These are phyloP conservation scores for Sphaerosporella brunnea DNA, from an alignment of 495 filamentous ascomycete species.

Conservation along the genomic window DNA sequence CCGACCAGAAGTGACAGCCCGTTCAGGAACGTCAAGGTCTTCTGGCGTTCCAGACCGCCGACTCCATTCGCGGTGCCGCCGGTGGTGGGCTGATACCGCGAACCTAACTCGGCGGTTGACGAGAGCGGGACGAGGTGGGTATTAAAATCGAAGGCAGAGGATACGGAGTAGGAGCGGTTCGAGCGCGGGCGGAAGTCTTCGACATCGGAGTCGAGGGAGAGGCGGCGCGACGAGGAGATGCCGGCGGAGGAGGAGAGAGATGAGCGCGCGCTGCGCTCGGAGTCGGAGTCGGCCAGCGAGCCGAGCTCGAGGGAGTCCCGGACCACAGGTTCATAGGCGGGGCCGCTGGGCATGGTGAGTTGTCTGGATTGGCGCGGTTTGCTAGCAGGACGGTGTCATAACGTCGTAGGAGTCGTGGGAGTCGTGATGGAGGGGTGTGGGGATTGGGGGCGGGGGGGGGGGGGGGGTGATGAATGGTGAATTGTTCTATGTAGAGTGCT, in stretches of 20 bases:
- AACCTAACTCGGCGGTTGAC: slow-evolving; percentile 54
- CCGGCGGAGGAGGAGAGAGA: slow-evolving; percentile 57
- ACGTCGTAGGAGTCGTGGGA: no score
- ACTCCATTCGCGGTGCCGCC: slow-evolving; percentile 29
- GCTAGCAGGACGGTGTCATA: no score
- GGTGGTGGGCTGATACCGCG: slow-evolving; percentile 53
- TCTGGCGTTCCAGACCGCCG: slow-evolving; percentile 69
- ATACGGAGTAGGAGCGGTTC: slow-evolving; percentile 68
- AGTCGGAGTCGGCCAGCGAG: slow-evolving; percentile 69
- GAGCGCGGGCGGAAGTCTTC: slow-evolving; percentile 33
- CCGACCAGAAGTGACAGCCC: slow-evolving; percentile 80
- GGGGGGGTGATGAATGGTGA: no score
- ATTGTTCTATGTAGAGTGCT: no score
- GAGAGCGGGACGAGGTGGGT: slow-evolving; percentile 81
- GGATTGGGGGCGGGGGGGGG: no score
- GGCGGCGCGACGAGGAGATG: slow-evolving; percentile 73
- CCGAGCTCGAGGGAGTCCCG: slow-evolving; percentile 95
- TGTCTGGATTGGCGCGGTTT: no score
- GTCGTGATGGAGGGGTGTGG: no score
- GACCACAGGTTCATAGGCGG: slow-evolving; percentile 21
- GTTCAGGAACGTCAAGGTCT: slow-evolving; percentile 86
- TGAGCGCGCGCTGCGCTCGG: slow-evolving; percentile 36
- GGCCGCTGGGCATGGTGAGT: no score
- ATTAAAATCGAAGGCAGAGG: slow-evolving; percentile 85
- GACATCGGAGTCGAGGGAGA: slow-evolving; percentile 55